Conservation (phyloP, 192 early-diverging fungal species). For the Linnemannia zychae region DNA sequence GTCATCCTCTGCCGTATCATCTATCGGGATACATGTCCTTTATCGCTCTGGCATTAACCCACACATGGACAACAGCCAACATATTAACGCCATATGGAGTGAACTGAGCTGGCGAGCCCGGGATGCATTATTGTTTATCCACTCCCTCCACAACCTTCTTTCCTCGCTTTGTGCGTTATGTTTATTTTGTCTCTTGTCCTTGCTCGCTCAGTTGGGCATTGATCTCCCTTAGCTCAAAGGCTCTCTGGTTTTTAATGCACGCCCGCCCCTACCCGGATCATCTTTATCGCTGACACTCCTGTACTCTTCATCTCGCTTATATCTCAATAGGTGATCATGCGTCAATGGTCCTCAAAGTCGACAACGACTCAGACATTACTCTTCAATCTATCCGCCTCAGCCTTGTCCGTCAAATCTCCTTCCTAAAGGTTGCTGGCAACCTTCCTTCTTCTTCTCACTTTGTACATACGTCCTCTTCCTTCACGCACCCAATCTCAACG, state of each 20-base stretch:
- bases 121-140: constrained; percentile 4
- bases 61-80: not conserved
- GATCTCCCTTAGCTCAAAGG: not conserved
- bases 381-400: constrained; percentile 32
- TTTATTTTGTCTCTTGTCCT: not conserved
- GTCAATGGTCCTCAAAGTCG: constrained; percentile 23
- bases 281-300: constrained; percentile 1
- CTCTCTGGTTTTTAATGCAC: not conserved
- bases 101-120: not conserved
- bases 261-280: not conserved
- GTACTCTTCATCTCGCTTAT: not conserved
- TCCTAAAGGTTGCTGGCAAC: not conserved
- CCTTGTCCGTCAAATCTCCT: constrained; percentile 33
- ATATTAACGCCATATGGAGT: not conserved
- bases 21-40: not conserved
- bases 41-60: not conserved
- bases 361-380: constrained; percentile 23
- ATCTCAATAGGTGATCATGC: constrained; percentile 18
- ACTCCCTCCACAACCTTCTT: not conserved
- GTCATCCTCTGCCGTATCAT: not conserved
- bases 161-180: not conserved
- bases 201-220: too few species aligned
- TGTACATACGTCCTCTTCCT: not conserved
- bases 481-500: not conserved
- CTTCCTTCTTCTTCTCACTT: not conserved